Evolutionary conservation across 2,329 filamentous ascomycete species (phyloP).

Genomic region (Tolypocladium inflatum): DNA sequence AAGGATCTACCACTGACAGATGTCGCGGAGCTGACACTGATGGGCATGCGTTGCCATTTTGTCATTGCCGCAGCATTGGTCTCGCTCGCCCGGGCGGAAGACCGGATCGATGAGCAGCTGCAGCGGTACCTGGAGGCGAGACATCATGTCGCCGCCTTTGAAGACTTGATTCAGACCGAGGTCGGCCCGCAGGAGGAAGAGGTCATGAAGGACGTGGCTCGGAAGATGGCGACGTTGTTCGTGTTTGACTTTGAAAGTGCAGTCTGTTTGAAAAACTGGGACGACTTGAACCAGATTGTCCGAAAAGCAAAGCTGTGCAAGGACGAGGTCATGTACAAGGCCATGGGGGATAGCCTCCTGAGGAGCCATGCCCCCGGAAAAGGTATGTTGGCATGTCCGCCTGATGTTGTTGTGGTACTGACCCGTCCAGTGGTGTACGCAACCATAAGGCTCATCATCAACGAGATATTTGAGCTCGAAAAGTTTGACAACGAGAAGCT

Average conservation of each 20-base stretch:
- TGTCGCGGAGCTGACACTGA: conserved; percentile 42
- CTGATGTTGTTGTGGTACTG: background rate
- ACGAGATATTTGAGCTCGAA: conserved; percentile 52
- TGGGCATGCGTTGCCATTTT: conserved; percentile 62
- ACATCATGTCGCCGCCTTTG: conserved; percentile 51
- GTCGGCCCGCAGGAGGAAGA: conserved; percentile 29
- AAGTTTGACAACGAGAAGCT: conserved; percentile 49
- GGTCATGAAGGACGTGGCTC: conserved; percentile 40
- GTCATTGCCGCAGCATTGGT: conserved; percentile 44
- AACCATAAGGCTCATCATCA: conserved; percentile 58
- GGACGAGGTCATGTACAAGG: conserved; percentile 41
- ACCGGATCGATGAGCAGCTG: conserved; percentile 38
- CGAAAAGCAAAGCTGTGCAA: conserved; percentile 34
- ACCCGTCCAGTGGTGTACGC: conserved; percentile 34
- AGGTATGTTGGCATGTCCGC: conserved; percentile 24
- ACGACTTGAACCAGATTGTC: conserved; percentile 53
- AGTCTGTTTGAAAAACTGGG: conserved; percentile 56
- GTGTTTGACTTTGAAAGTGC: conserved; percentile 75
- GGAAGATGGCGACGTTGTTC: conserved; percentile 57
- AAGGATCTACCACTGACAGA: conserved; percentile 30
- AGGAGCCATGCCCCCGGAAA: conserved; percentile 39
- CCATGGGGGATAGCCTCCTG: conserved; percentile 58
- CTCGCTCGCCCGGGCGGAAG: conserved; percentile 41
- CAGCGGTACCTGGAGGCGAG: conserved; percentile 55
- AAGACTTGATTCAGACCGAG: conserved; percentile 30